Evolutionary conservation across 2,329 filamentous ascomycete genomes (phyloP), one percentile per base, ranked within the genome.

Genomic region (Aureobasidium mangrovei): DNA sequence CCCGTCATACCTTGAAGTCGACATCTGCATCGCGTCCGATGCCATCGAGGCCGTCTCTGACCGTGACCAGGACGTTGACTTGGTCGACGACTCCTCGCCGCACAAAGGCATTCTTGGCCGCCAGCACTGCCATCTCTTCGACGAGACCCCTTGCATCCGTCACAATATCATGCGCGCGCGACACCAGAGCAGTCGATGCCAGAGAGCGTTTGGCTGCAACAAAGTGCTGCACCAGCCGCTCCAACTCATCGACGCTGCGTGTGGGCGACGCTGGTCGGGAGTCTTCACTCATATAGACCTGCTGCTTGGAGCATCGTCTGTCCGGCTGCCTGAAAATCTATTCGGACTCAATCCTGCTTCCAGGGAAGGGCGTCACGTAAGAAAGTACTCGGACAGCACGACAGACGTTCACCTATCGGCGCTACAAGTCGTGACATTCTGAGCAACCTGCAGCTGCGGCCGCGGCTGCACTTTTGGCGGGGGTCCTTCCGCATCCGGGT

Each of bases 201-300:
- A 97, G 79, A 1, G 91, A 91, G 42, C 88, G 83, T 68, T 96
- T 96, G 7, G 91, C 87, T 31, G 86, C 84, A 39, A 96, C 82
- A 35, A 96, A 84, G 70, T 95, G 84, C 52, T 83, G 80, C 54
- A 96, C 87, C 41, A 97, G 82, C 27, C 82, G 83, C 62, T 95
- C 88, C 64, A 95, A 80, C 46, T 68, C 68, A 47, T 70, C 64
- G 55, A 63, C 60, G 60, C 71, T 73, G 57, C 68, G 70, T 7
- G 67, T 66, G 28, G 70, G 71, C 6, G 73, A 75, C n/a, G 62
- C 60, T 29, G 70, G 67, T 56, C 71, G 70, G 7, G 70, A 65
- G 3, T 63, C 59, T 7, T 53, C 65, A 53, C 49, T 53, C 49
- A 53, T 53, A 3, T 39, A 51, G 47, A 51, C 3, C 36, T 51